Conservation (phyloP, 441 rosid species). For the Bocquillonia castaneifolia region DNA sequence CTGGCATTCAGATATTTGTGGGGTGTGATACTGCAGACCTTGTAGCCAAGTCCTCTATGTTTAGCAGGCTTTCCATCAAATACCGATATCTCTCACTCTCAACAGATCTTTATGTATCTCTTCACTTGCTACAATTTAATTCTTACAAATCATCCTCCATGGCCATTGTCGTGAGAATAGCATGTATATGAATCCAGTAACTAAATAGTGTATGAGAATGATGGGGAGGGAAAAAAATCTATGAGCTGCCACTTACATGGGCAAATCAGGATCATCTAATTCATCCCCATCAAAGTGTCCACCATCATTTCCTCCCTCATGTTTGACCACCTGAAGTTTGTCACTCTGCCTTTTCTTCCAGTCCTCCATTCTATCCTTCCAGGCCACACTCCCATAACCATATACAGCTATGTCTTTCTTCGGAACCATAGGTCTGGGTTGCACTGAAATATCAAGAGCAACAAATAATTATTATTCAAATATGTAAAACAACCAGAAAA, state of each 20-base stretch:
- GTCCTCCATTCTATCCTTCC: constrained; percentile 95
- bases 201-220: background rate
- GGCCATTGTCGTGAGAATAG: background rate
- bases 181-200: background rate
- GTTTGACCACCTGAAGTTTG: constrained; percentile 78
- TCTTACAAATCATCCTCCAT: background rate
- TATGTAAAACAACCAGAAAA: background rate
- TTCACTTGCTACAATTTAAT: background rate
- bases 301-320: constrained; percentile 48
- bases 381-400: constrained; percentile 93
- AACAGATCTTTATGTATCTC: background rate
- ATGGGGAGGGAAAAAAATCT: background rate
- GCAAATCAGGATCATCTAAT: constrained; percentile 70
- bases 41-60: background rate
- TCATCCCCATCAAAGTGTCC: constrained; percentile 53
- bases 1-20: background rate
- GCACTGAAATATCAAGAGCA: constrained; percentile 41
- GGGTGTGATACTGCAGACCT: too few relatives aligned
- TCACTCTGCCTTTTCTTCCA: constrained; percentile 90
- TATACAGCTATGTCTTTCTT: constrained; percentile 83
- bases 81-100: background rate
- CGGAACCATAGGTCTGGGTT: constrained; percentile 88
- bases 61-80: background rate
- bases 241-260: constrained; percentile 45
- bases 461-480: background rate